phyloP scores from a whole-genome alignment of 306 rosid genomes.

The Cucumis sativus region Cucumber_9930_V3 NC_026660.2:10600001-10600500 shows the following conservation, averaged over 20 bases:
- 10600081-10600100: slow-evolving; percentile 96
- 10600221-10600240: not conserved
- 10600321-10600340: too few species aligned
- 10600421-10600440: too few species aligned
- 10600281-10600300: not conserved
- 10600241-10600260: not conserved
- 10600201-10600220: not conserved
- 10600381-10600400: too few species aligned
- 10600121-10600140: slow-evolving; percentile 99
- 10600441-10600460: too few species aligned
- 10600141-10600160: slow-evolving; percentile 23
- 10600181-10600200: not conserved
- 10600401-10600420: too few species aligned
- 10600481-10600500: too few species aligned
- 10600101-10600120: slow-evolving; percentile 99
- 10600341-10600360: too few species aligned
- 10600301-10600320: too few species aligned
- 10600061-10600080: slow-evolving; percentile 99
- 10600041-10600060: slow-evolving; percentile 97
- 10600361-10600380: too few species aligned
- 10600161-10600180: not conserved
- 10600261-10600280: not conserved
- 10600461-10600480: too few species aligned
- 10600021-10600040: slow-evolving; percentile 16
- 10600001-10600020: slow-evolving; percentile 4